Conservation (phyloP, 148 eudicot species). For the Nyssa sinensis region DNA sequence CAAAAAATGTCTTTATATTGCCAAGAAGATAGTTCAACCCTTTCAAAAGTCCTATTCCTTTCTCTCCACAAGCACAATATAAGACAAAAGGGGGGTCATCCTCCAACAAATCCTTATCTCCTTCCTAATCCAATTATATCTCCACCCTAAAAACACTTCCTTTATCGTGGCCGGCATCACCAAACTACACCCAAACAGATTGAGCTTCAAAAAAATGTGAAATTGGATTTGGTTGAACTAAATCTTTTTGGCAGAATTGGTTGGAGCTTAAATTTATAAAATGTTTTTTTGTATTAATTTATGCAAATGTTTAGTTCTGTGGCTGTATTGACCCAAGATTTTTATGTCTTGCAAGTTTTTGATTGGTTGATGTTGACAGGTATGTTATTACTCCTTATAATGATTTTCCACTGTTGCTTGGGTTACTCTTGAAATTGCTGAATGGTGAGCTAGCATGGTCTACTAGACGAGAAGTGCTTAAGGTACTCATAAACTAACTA, state of each 20-base stretch:
- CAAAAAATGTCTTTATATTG: too few relatives aligned
- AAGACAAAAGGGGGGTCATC: too few relatives aligned
- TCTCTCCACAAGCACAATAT: too few relatives aligned
- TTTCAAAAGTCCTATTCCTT: too few relatives aligned
- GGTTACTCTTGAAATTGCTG: conserved; percentile 82
- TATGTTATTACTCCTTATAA: conserved; percentile 91
- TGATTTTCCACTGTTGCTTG: conserved; percentile 81
- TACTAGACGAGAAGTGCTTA: conserved; percentile 90
- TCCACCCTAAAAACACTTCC: too few relatives aligned
- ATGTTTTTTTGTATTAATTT: not conserved
- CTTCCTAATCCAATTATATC: too few relatives aligned
- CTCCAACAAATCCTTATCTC: too few relatives aligned
- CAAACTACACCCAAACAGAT: too few relatives aligned
- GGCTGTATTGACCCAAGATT: not conserved
- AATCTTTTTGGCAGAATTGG: not conserved
- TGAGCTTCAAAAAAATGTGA: not conserved
- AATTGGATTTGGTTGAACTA: not conserved
- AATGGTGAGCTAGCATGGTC: conserved; percentile 97
- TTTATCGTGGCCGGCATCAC: too few relatives aligned
- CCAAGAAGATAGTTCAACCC: too few relatives aligned
- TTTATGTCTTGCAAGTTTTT: conserved; percentile 7
- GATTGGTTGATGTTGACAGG: conserved; percentile 41
- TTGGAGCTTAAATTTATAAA: not conserved
- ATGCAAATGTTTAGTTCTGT: not conserved
- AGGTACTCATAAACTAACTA: conserved; percentile 41